Evolutionary conservation across 2,329 filamentous ascomycete genomes (phyloP).

Genomic region (Tympanopsis confertula): DNA sequence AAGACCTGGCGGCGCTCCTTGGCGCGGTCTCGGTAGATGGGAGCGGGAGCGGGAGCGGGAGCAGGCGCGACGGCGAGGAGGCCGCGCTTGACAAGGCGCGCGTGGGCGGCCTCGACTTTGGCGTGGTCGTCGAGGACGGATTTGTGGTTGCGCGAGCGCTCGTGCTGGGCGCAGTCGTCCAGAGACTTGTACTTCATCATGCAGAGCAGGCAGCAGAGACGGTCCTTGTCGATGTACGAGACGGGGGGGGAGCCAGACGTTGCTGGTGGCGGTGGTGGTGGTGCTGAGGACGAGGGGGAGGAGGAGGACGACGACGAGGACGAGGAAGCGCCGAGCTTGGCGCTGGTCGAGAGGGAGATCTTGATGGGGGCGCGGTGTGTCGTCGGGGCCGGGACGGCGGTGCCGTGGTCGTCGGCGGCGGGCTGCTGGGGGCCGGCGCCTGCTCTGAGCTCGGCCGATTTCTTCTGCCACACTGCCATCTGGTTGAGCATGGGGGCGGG

Average conservation of each 20-base stretch:
- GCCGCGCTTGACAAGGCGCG: no score
- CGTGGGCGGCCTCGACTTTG: no score
- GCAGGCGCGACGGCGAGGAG: no score
- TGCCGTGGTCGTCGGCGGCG: neutral
- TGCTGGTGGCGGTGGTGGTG: conserved; percentile 8
- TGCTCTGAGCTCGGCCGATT: conserved; percentile 23
- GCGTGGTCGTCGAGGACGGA: no score
- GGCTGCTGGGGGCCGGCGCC: neutral
- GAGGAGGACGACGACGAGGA: neutral
- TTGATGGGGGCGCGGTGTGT: conserved; percentile 13
- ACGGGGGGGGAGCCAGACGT: conserved; percentile 25
- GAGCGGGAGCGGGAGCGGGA: no score
- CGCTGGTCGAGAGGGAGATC: conserved; percentile 15
- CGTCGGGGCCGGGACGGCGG: neutral
- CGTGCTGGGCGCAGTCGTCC: conserved; percentile 5
- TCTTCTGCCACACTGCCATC: conserved; percentile 31
- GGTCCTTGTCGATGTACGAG: conserved; percentile 48
- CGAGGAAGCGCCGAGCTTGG: conserved; percentile 3
- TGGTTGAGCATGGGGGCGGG: conserved; percentile 27
- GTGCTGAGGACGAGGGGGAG: conserved; percentile 7
- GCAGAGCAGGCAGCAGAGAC: conserved; percentile 29
- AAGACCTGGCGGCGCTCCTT: conserved; percentile 53
- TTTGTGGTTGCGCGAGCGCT: conserved; percentile 18
- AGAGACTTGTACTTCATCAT: conserved; percentile 4
- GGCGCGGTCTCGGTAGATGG: conserved; percentile 56